Evolutionary conservation across 768 basidiomycete species (phyloP).

Genomic region (Russula sp.): DNA sequence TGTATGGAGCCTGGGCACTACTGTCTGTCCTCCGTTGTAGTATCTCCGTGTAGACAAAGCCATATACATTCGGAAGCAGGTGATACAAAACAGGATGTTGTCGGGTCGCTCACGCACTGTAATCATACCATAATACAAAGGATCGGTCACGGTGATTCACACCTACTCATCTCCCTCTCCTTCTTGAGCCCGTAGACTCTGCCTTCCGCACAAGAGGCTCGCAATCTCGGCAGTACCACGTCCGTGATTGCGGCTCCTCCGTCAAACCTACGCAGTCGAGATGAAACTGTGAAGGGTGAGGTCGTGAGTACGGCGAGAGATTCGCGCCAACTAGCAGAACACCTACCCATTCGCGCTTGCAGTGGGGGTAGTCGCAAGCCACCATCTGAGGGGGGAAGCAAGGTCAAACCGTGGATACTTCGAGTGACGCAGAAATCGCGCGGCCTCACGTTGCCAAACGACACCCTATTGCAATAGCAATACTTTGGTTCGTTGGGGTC

Average conservation of each 20-base stretch:
- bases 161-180: conserved; percentile 30
- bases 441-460: conserved; percentile 66
- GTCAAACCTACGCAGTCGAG: conserved; percentile 57
- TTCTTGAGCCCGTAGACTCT: conserved; percentile 28
- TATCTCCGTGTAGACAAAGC: neutral
- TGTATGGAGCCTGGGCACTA: neutral
- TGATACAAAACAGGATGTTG: neutral
- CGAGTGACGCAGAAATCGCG: neutral
- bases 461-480: conserved; percentile 77
- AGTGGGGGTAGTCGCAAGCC: conserved; percentile 69
- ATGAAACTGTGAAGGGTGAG: conserved; percentile 53
- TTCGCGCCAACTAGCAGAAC: conserved; percentile 12
- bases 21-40: neutral
- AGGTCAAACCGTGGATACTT: neutral
- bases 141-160: neutral
- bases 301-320: neutral
- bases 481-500: conserved; percentile 49
- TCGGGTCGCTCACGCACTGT: neutral
- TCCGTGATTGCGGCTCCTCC: conserved; percentile 45
- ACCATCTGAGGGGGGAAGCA: conserved; percentile 57
- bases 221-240: conserved; percentile 74
- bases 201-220: conserved; percentile 28
- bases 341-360: conserved; percentile 78
- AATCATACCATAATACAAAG: neutral
- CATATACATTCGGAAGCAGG: conserved; percentile 1